Conservation (phyloP, 495 filamentous ascomycete species). For the Talaromyces ruber region DNA sequence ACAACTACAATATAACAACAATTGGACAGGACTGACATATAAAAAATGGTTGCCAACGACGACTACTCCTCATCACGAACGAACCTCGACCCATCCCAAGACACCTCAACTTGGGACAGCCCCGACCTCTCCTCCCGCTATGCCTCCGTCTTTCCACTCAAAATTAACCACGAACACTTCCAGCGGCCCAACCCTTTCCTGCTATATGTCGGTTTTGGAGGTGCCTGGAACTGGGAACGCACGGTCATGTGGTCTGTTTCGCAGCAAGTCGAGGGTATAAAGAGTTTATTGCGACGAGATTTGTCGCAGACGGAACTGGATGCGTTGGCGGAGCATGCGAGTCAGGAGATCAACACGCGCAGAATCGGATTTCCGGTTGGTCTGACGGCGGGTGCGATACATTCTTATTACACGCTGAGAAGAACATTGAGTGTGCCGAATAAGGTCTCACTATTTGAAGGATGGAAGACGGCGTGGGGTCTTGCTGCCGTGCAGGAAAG, state of each 20-base stretch:
- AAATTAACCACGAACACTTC: background rate
- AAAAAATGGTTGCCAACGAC: slow-evolving; percentile 5
- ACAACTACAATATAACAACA: background rate
- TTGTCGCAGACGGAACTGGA: slow-evolving; percentile 31
- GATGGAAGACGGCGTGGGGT: background rate
- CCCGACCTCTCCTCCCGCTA: background rate
- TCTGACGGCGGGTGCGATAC: slow-evolving; percentile 4
- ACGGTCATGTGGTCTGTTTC: slow-evolving; percentile 7
- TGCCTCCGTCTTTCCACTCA: slow-evolving; percentile 2
- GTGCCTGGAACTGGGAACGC: slow-evolving; percentile 13
- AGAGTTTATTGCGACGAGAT: slow-evolving; percentile 15
- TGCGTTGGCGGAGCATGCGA: slow-evolving; percentile 16
- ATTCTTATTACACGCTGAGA: background rate
- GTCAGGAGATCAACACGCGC: slow-evolving; percentile 14
- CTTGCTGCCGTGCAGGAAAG: background rate
- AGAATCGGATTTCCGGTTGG: slow-evolving; percentile 15
- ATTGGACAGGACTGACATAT: background rate
- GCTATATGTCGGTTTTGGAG: slow-evolving; percentile 22
- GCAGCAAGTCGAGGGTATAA: slow-evolving; percentile 12
- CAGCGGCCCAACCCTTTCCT: slow-evolving; percentile 13
- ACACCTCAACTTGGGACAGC: slow-evolving; percentile 5
- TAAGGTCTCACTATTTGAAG: background rate
- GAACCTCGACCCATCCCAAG: background rate
- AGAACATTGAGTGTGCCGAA: background rate
- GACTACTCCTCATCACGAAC: background rate